A percentile compares a stretch with the other conserved stretches of the same genome.
Conservation (phyloP, 192 early-diverging fungal genomes). For the Backusella mclennaniae region DNA sequence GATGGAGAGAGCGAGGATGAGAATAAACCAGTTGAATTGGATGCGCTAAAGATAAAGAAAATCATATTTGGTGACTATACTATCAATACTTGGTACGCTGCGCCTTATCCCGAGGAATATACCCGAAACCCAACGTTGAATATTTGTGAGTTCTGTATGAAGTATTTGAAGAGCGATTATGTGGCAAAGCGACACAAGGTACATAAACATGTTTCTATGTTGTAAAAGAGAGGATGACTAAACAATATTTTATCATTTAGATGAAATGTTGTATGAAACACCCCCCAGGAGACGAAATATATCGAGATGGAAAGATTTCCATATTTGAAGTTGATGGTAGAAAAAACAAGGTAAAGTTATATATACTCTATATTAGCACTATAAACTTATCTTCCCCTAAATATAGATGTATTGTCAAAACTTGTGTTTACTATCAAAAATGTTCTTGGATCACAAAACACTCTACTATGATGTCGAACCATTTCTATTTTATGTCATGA, state of each 20-base stretch:
- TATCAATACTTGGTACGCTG: slow-evolving; percentile 93
- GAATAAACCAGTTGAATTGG: background rate
- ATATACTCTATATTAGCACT: too few relatives aligned
- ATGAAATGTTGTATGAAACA: slow-evolving; percentile 74
- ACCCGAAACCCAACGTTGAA: slow-evolving; percentile 74
- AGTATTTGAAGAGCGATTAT: slow-evolving; percentile 94
- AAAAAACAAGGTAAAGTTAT: slow-evolving; percentile 76
- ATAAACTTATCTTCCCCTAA: background rate
- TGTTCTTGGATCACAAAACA: slow-evolving; percentile 97
- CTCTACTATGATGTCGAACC: slow-evolving; percentile 97
- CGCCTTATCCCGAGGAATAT: slow-evolving; percentile 98
- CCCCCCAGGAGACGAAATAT: slow-evolving; percentile 98
- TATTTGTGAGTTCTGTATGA: slow-evolving; percentile 96
- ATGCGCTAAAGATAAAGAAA: slow-evolving; percentile 46
- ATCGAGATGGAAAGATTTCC: slow-evolving; percentile 81
- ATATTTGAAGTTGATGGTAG: slow-evolving; percentile 97
- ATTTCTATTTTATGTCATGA: slow-evolving; percentile 95
- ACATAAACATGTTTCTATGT: background rate
- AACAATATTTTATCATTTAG: slow-evolving; percentile 9
- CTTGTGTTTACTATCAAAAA: slow-evolving; percentile 92
- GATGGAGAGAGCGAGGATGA: too few relatives aligned
- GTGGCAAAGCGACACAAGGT: slow-evolving; percentile 77
- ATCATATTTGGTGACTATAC: slow-evolving; percentile 82
- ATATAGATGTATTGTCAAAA: slow-evolving; percentile 94
- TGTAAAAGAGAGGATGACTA: background rate